Conservation (phyloP, 1,284 basidiomycete genomes). For the Ceratobasidium sp. region DNA sequence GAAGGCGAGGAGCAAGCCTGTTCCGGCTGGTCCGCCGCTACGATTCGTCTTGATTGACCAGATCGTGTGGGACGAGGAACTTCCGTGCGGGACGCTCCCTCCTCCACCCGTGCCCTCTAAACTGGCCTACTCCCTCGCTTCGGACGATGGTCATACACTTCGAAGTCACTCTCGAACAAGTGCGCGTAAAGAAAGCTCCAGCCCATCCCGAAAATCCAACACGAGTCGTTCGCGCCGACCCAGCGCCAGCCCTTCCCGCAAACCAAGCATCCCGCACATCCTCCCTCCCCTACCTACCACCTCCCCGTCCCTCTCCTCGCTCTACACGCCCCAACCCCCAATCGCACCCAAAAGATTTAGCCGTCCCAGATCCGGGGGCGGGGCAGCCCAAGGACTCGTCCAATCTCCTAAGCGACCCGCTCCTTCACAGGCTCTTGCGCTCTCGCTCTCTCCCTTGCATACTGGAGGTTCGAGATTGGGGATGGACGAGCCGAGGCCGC, state of each 20-base stretch:
- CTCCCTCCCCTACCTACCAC: conserved; percentile 13
- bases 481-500: no score
- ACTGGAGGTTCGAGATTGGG: no score
- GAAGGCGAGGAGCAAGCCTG: neutral
- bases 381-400: conserved; percentile 21
- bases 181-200: no score
- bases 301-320: neutral
- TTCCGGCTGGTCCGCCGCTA: conserved; percentile 9
- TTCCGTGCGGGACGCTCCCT: conserved; percentile 20
- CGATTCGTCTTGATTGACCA: conserved; percentile 39
- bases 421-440: neutral
- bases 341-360: conserved; percentile 9
- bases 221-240: conserved; percentile 3
- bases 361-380: conserved; percentile 31
- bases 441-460: neutral
- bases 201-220: neutral
- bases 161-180: no score
- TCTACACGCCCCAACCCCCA: no score
- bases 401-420: conserved; percentile 2
- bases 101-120: conserved; percentile 7
- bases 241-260: no score
- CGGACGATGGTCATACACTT: no score
- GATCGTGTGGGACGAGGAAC: conserved; percentile 30
- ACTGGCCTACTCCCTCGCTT: neutral
- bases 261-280: neutral